Evolutionary conservation across 1,284 basidiomycete genomes (phyloP), one percentile per base, ranked within the genome.

Genomic region (Leccinum brunneo-olivaceum): DNA sequence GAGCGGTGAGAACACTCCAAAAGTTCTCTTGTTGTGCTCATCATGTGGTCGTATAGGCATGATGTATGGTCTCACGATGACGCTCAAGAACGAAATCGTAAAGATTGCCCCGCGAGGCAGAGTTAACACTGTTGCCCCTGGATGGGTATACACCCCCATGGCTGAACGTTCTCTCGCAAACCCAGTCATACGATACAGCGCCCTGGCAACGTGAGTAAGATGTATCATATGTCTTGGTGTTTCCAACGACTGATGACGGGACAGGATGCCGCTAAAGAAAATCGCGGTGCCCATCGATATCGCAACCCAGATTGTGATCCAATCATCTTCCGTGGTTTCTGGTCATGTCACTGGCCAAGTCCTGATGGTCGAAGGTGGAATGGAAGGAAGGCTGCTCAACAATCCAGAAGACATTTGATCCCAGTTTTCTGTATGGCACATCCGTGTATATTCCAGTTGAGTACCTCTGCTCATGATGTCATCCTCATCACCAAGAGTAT

Each of bases 71-170:
- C 60, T 88, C 24, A 74, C 76, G 4, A 65, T 80, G 46, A 72
- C 77, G 2, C 69, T 87, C 49, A 87, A 87, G 64, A 87, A 86
- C 54, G 84, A 87, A 60, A 86, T 88, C 43, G 84, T 87, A 20
- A 76, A 77, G 56, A 77, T 86, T 47, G 82, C 82, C 0, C 80
- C 83, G 0, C 67, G 61, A 36, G 84, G 73, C 4, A 69, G 85
- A 20, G 82, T 85, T 15, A 87, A 87, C 48, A 72, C 70, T 43
- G 69, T 87, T 19, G 79, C 75, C 0, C 84, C 83, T 8, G 84
- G 83, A 3, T 87, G 81, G 81, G 77, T 80, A 2, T 69, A 63
- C 46, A 84, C 81, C 12, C 72, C 74, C 0, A 76, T 80, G 79
- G 77, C 76, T 2, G 70, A 63, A 40, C 62, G 67, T 30, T 61